phyloP scores from a whole-genome alignment of 768 basidiomycete species.

The Podaxis sp. region DNA sequence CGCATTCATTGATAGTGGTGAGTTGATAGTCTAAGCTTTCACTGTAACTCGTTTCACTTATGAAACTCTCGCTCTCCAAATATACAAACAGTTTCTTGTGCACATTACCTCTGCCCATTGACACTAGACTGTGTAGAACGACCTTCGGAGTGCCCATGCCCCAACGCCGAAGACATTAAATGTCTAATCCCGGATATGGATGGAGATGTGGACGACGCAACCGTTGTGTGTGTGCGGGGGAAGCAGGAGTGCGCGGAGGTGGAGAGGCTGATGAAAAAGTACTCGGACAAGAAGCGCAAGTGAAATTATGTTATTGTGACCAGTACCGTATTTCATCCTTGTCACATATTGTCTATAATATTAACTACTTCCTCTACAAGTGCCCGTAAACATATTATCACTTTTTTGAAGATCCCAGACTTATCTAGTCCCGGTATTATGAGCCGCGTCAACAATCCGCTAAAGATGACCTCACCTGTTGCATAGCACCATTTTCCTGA shows the following conservation, averaged over 20 bases:
- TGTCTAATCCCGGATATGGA: conserved; percentile 68
- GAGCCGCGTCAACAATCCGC: neutral
- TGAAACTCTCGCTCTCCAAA: neutral
- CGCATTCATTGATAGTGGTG: conserved; percentile 65
- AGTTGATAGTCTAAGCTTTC: conserved; percentile 18
- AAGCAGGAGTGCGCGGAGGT: conserved; percentile 60
- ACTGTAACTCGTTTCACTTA: neutral
- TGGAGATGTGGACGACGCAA: conserved; percentile 47
- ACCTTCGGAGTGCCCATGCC: conserved; percentile 77
- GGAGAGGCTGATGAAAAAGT: conserved; percentile 49
- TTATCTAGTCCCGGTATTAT: neutral
- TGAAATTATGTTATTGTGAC: conserved; percentile 7
- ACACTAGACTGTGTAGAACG: conserved; percentile 68
- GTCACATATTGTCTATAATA: neutral
- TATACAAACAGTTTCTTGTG: conserved; percentile 57
- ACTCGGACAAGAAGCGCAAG: conserved; percentile 31
- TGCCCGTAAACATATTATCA: neutral
- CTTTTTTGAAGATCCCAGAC: neutral
- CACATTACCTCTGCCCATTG: conserved; percentile 72
- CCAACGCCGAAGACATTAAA: conserved; percentile 72
- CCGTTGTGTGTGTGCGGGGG: conserved; percentile 73
- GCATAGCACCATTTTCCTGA: neutral
- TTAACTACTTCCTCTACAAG: neutral
- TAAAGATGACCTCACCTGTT: neutral
- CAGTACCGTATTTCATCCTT: conserved; percentile 3